Percentiles rank a stretch among this genome's conserved stretches.
Conservation (phyloP, 441 rosid species). For the Brassica balearica region DNA sequence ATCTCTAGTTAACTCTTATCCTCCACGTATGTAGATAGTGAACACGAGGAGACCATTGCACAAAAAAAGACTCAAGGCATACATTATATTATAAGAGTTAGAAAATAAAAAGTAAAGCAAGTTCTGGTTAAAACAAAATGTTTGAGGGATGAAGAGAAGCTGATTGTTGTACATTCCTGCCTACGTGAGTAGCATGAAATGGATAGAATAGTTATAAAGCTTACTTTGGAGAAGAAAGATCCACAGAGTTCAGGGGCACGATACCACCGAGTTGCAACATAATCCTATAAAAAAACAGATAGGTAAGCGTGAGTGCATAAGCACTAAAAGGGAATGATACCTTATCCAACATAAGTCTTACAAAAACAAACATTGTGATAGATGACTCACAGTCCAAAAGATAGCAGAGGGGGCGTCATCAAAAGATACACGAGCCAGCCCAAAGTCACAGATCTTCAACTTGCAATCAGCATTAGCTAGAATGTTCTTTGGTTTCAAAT, state of each 20-base stretch:
- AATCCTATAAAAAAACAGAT: slow-evolving; percentile 59
- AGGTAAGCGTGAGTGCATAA: background rate
- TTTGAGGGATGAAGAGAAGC: too few species aligned
- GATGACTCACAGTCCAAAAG: slow-evolving; percentile 88
- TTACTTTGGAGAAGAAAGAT: slow-evolving; percentile 98
- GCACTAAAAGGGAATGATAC: background rate
- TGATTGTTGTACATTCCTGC: too few species aligned
- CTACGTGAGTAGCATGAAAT: background rate
- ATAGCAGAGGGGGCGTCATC: slow-evolving; percentile 96
- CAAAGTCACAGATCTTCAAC: slow-evolving; percentile 96
- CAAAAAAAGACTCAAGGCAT: slow-evolving; percentile 11
- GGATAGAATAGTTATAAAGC: slow-evolving; percentile 18
- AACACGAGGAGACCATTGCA: background rate
- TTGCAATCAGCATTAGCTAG: slow-evolving; percentile 99
- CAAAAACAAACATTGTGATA: background rate
- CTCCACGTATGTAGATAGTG: background rate
- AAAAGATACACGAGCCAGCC: slow-evolving; percentile 94
- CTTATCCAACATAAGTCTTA: background rate
- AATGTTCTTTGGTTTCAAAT: slow-evolving; percentile 94
- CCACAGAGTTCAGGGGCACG: slow-evolving; percentile 99
- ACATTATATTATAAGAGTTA: background rate
- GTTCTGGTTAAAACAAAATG: too few species aligned
- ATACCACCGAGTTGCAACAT: slow-evolving; percentile 99
- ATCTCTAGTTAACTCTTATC: background rate
- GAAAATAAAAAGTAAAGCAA: background rate